These are phyloP conservation scores for Cladophialophora yegresii DNA, from an alignment of 2,329 filamentous ascomycete species.

Conservation along the genomic window DNA sequence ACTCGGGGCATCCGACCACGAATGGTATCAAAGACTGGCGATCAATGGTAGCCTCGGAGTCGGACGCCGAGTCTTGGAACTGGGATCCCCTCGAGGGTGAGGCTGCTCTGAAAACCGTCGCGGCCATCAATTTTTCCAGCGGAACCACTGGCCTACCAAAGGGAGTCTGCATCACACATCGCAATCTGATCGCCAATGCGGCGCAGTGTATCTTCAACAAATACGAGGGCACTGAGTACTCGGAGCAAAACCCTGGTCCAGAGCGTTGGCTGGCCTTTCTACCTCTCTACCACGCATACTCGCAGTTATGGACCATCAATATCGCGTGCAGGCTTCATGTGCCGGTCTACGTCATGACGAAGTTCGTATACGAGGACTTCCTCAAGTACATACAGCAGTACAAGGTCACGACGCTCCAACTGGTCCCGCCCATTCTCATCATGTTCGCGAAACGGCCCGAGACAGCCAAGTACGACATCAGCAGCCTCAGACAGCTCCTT, in stretches of 20 bases:
- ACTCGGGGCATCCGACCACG: slow-evolving; percentile 46
- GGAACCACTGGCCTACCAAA: slow-evolving; percentile 58
- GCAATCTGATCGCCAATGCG: slow-evolving; percentile 58
- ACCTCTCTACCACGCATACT: slow-evolving; percentile 52
- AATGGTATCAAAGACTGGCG: slow-evolving; percentile 37
- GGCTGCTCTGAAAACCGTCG: slow-evolving; percentile 47
- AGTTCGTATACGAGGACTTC: slow-evolving; percentile 60
- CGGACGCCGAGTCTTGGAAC: slow-evolving; percentile 42
- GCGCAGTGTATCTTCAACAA: slow-evolving; percentile 62
- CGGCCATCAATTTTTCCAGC: slow-evolving; percentile 56
- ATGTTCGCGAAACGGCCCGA: slow-evolving; percentile 59
- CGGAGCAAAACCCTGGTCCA: slow-evolving; percentile 51
- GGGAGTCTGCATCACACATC: slow-evolving; percentile 54
- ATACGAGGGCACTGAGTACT: slow-evolving; percentile 63
- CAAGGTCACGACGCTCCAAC: slow-evolving; percentile 58
- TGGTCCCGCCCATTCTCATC: slow-evolving; percentile 63
- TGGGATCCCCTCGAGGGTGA: slow-evolving; percentile 40
- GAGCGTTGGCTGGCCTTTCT: slow-evolving; percentile 51
- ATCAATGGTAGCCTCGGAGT: slow-evolving; percentile 50
- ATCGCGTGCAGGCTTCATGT: slow-evolving; percentile 65
- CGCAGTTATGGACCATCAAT: slow-evolving; percentile 53
- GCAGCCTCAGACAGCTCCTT: slow-evolving; percentile 56
- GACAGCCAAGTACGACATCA: slow-evolving; percentile 58
- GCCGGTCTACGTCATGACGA: slow-evolving; percentile 63
- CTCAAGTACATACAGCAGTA: slow-evolving; percentile 55